Base-by-base conservation (phyloP, 2,329 filamentous ascomycete species). In the Iodosphaeria phyllophila region DNA sequence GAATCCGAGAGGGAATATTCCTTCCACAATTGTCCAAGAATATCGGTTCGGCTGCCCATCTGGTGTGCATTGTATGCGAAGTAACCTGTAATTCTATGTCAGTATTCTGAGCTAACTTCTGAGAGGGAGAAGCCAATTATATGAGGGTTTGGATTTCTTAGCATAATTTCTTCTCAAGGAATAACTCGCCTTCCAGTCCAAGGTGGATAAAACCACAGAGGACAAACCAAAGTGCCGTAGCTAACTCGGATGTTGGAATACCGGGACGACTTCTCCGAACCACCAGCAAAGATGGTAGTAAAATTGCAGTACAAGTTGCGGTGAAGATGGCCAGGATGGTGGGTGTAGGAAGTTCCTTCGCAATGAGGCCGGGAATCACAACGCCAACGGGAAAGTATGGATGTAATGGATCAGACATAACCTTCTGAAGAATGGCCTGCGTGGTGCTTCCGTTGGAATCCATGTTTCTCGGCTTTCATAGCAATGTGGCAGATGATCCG, bases 181-280 rank as follows among this genome's bases (percentile, higher is more conserved):
- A 28, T 22, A 22, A 29, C 28, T 16, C 32, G 48, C 47, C 51
- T 36, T 60, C 54, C 19, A 58, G 49, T 33, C 53, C 46, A 13
- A 52, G 26, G 32, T 56, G 52, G 30, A 55, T 56, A 32, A 35
- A 62, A 44, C 52, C 64, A 60, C 74, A 78, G 9, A 86, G 56
- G 13, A 74, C 60, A 45, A 84, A 84, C 79, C 79, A 86, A 48
- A 80, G 48, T 13, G 74, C 64, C 4, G 63, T 64, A 8, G 60
- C 36, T 22, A 68, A 55, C 34, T 82, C 75, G 14, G 43, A 44
- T 6, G 37, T 46, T 17, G 54, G 51, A 26, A 80, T 41, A 7
- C 46, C 52, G 2, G 68, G 65, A 11, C 65, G 56, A 20, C 57
- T 39, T 29, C 48, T 50, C 34, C 60, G 64, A 30, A 66, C 55